A percentile compares a stretch with the other conserved stretches of the same genome.
Evolutionary conservation across 306 rosid genomes (phyloP).

Genomic region (Hippophae tibetana): DNA sequence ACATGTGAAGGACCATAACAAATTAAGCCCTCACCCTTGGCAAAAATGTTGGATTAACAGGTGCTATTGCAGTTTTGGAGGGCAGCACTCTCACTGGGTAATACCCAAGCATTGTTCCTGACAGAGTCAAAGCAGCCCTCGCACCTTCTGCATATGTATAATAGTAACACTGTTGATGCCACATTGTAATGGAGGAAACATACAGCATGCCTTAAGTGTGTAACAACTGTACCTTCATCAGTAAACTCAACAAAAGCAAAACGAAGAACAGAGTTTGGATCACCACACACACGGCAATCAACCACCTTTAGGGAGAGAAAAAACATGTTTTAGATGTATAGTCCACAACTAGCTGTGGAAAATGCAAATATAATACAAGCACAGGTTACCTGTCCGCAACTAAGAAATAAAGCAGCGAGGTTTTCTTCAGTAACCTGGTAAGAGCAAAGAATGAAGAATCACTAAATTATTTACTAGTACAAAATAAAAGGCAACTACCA

Average conservation of each 20-base stretch:
- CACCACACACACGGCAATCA: slow-evolving; percentile 98
- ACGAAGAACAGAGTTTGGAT: slow-evolving; percentile 91
- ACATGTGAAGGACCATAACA: slow-evolving; percentile 7
- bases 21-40: slow-evolving; percentile 63
- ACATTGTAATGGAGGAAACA: slow-evolving; percentile 11
- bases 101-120: slow-evolving; percentile 94
- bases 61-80: slow-evolving; percentile 98
- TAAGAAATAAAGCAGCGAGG: slow-evolving; percentile 88
- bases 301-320: slow-evolving; percentile 53
- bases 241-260: slow-evolving; percentile 95
- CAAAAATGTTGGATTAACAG: slow-evolving; percentile 86
- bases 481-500: background rate
- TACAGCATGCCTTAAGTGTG: background rate
- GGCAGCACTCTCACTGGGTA: slow-evolving; percentile 93
- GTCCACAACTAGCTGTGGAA: slow-evolving; percentile 16
- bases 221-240: slow-evolving; percentile 60
- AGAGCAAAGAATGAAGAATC: slow-evolving; percentile 15
- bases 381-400: slow-evolving; percentile 76
- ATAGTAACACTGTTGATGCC: slow-evolving; percentile 7
- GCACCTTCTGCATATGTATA: slow-evolving; percentile 70
- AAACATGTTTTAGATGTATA: slow-evolving; percentile 10
- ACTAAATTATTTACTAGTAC: slow-evolving; percentile 13
- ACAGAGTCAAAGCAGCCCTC: slow-evolving; percentile 78
- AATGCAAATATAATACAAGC: slow-evolving; percentile 3
- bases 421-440: slow-evolving; percentile 94